These are phyloP conservation scores for Asterophora lycoperdoides DNA, from an alignment of 768 basidiomycete genomes.

Conservation along the genomic window DNA sequence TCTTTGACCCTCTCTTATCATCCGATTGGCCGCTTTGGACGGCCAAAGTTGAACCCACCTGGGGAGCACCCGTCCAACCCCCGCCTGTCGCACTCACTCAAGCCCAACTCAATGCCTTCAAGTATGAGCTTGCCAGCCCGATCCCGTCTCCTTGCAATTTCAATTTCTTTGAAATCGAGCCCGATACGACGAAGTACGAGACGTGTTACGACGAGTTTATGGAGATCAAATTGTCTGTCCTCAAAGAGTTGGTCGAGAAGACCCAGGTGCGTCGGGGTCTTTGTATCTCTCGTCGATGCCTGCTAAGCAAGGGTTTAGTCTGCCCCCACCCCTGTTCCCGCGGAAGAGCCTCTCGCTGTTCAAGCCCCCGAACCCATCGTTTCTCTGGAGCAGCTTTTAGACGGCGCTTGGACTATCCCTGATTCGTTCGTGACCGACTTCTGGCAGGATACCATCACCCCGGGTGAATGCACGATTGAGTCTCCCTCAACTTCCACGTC, in stretches of 20 bases:
- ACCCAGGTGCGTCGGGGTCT: not conserved
- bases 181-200: slow-evolving; percentile 13
- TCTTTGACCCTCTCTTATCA: slow-evolving; percentile 15
- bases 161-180: slow-evolving; percentile 13
- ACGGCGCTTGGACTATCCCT: slow-evolving; percentile 4
- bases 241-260: slow-evolving; percentile 9
- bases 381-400: slow-evolving; percentile 4
- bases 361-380: not conserved
- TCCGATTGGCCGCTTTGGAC: slow-evolving; percentile 8
- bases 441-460: slow-evolving; percentile 3
- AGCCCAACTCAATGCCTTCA: slow-evolving; percentile 10
- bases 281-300: not conserved
- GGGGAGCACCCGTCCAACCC: not conserved
- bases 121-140: slow-evolving; percentile 12
- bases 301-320: no score
- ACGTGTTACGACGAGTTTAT: slow-evolving; percentile 15
- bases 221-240: slow-evolving; percentile 15
- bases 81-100: slow-evolving; percentile 1
- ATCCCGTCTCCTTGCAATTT: slow-evolving; percentile 8
- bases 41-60: slow-evolving; percentile 5
- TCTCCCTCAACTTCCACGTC: slow-evolving; percentile 11
- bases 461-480: not conserved
- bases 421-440: slow-evolving; percentile 9
- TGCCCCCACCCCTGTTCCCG: not conserved
- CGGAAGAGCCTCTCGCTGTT: not conserved